Percentiles rank a stretch among this genome's conserved stretches.
These are phyloP conservation scores for Hypoxylon sp. DNA, from an alignment of 2,329 filamentous ascomycete genomes.

Conservation along the genomic window DNA sequence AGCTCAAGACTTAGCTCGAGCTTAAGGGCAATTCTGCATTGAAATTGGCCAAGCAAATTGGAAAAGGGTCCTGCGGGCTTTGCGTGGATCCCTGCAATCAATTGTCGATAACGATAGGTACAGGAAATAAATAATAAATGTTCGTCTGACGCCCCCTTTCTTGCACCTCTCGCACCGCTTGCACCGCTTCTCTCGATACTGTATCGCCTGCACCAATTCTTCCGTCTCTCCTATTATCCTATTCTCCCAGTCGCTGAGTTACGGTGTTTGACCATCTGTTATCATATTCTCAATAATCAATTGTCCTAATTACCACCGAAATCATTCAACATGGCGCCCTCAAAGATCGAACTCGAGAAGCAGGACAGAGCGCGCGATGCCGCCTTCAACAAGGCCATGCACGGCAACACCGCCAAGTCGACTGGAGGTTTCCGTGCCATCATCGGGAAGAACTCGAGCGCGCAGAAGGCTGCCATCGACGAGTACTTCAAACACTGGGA, in stretches of 20 bases:
- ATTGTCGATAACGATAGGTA: constrained; percentile 38
- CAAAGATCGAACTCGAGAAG: constrained; percentile 72
- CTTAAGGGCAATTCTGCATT: constrained; percentile 27
- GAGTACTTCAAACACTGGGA: constrained; percentile 99
- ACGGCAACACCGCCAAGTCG: constrained; percentile 77
- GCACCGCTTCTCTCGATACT: constrained; percentile 8
- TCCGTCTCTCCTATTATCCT: too few species aligned
- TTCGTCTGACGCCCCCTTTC: constrained; percentile 22
- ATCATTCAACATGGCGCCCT: constrained; percentile 59
- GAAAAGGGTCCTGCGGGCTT: constrained; percentile 12
- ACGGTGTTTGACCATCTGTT: neutral
- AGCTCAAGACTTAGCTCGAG: too few species aligned
- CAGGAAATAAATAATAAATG: constrained; percentile 41
- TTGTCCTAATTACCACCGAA: constrained; percentile 1
- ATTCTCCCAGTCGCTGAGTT: constrained; percentile 1
- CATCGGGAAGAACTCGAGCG: constrained; percentile 80
- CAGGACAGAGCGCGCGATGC: constrained; percentile 90
- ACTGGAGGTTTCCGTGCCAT: constrained; percentile 84
- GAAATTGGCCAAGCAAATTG: constrained; percentile 38
- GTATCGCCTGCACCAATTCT: constrained; percentile 16
- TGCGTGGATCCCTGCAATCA: constrained; percentile 20
- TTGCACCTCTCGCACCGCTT: constrained; percentile 18
- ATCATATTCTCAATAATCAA: neutral
- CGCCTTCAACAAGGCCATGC: constrained; percentile 89
- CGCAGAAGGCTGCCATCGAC: constrained; percentile 84